Evolutionary conservation across 768 basidiomycete genomes (phyloP), one percentile per base, ranked within the genome.

Genomic region (Suillus americanus): DNA sequence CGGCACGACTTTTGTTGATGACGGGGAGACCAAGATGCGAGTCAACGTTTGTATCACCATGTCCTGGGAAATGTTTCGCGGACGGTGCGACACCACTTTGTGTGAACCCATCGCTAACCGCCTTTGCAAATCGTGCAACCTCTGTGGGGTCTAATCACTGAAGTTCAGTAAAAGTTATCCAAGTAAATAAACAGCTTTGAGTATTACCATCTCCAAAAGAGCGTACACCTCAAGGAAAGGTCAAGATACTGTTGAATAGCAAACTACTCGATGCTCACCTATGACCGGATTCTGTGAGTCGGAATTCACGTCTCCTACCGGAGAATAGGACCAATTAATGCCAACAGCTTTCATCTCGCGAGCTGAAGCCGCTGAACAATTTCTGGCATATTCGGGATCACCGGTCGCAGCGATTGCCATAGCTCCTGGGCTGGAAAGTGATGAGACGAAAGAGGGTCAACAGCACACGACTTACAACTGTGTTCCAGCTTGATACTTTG

Each of bases 41-140:
- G 69, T 91, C 90, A 54, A 89, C 78, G 62, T 86, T 81, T 1
- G 89, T 91, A 62, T 91, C 89, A 0, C 90, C 89, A 65, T 91
- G 90, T 0, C 90, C 90, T 0, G 89, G 89, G 68, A 90, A 90
- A 69, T 91, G 90, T 69, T 90, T 91, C 3, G 83, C 83, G 28
- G 80, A 86, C 0, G 90, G 82, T 3, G 89, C 88, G 12, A 91
- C 75, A 2, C 82, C 82, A 0, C 79, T 75, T 5, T 79, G 69
- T 0, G 79, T 77, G 20, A 89, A 78, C 3, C 88, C 89, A 1
- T 70, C 70, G 45, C 79, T 77, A 18, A 83, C 85, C 0, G 85
- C 84, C 0, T 69, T 64, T 0, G 81, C 85, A 62, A 82, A 88
- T 50, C 73, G 66, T 0, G 81, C 79, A 4, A 89, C 90, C 40